A percentile compares a stretch with the other conserved stretches of the same genome.
Conservation (phyloP, 495 filamentous ascomycete species). For the Neurospora sp. region DNA sequence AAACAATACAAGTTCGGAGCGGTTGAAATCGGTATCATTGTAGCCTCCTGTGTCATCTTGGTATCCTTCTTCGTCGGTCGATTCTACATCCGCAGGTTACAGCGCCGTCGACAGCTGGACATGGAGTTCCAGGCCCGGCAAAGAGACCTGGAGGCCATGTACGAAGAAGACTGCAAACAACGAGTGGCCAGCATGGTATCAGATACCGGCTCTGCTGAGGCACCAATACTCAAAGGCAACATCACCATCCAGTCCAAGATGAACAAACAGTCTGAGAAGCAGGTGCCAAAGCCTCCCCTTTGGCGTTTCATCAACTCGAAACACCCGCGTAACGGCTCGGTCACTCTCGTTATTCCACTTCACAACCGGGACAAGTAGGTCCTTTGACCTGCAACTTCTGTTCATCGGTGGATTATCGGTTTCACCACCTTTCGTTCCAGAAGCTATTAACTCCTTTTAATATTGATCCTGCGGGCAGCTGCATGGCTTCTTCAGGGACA, state of each 20-base stretch:
- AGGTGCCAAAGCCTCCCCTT: slow-evolving; percentile 4
- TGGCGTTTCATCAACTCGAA: slow-evolving; percentile 15
- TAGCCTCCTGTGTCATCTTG: slow-evolving; percentile 10
- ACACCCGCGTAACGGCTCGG: slow-evolving; percentile 4
- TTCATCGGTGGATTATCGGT: background rate
- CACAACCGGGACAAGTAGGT: background rate
- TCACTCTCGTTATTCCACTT: background rate
- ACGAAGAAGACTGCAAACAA: background rate
- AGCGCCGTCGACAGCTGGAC: slow-evolving; percentile 11
- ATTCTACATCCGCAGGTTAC: slow-evolving; percentile 14
- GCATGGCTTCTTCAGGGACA: background rate
- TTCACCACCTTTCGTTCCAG: background rate
- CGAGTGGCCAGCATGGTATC: background rate
- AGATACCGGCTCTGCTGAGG: background rate
- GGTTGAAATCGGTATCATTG: slow-evolving; percentile 13
- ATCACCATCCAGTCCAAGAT: background rate
- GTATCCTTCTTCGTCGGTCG: slow-evolving; percentile 2
- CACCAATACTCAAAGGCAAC: background rate
- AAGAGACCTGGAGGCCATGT: background rate
- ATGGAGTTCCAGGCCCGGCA: slow-evolving; percentile 7
- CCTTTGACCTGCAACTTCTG: background rate
- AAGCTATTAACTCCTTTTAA: background rate
- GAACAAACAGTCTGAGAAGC: background rate
- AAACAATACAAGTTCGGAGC: slow-evolving; percentile 1
- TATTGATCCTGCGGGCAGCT: background rate